Base-by-base conservation (phyloP, 106 monocot species). In the Dendrobium huoshanense region DNA sequence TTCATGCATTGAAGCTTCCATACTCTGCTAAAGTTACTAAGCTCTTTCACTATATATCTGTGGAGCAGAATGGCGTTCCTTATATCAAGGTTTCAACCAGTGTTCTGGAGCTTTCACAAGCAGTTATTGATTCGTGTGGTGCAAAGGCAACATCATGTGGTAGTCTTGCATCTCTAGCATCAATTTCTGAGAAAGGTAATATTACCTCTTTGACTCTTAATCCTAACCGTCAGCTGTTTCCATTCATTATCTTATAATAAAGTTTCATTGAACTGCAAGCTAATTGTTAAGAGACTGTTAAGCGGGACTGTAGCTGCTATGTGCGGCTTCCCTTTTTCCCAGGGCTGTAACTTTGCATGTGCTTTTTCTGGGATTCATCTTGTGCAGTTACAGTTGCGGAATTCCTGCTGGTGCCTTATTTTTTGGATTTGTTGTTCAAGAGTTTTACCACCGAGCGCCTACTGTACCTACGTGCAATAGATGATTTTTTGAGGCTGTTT, bases 101-200 rank as follows among this genome's bases (percentile, higher is more conserved):
- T 87, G 89, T 83, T 44, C 37, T 97, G 70, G 79, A 92, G 55
- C 90, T 97, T 80, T 80, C 89, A 85, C n/a, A 92, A 33, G 92
- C 89, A 48, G 77, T 68, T 81, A 25, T 83, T 65, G 82, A 87
- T 82, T 65, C 78, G 31, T 82, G 85, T 86, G 97, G 97, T 82
- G 94, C 97, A 81, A 97, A 97, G 87, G 89, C 97, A 83, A 88
- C 92, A 83, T 81, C 92, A 51, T 97, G 97, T 78, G 79, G 89
- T 77, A 82, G 75, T 31, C 94, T 97, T 67, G 83, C 89, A 73
- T 42, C 82, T 80, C 80, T 97, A 55, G 84, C 94, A 42, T 56
- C 81, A 78, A 48, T 86, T 85, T 92, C 94, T 42, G 79, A 82
- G 77, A 97, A 92, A 92, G 94, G 96, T 96, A 79, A 20, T 67